Evolutionary conservation across 495 filamentous ascomycete genomes (phyloP).

Genomic region (Aspergillus ostianus): DNA sequence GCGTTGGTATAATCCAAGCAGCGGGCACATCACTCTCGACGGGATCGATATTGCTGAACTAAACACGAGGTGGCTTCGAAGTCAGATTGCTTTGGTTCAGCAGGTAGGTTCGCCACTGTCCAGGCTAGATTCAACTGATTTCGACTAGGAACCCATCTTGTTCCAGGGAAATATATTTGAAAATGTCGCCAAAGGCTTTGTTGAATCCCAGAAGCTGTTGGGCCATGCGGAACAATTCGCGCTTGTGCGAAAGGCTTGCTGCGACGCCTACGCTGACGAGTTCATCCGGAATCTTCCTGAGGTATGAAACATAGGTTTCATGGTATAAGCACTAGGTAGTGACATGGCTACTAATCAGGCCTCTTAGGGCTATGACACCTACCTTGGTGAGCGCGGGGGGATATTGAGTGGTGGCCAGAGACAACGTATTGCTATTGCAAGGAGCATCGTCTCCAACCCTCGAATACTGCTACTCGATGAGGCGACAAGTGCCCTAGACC

Average conservation of each 20-base stretch:
- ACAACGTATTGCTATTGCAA: constrained; percentile 61
- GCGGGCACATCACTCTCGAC: constrained; percentile 41
- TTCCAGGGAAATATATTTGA: constrained; percentile 63
- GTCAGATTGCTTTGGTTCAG: constrained; percentile 54
- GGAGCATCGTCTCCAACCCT: constrained; percentile 73
- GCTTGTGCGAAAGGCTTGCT: constrained; percentile 17
- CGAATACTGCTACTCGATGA: constrained; percentile 66
- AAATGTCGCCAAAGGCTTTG: constrained; percentile 57
- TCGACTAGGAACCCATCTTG: constrained; percentile 61
- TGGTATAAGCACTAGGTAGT: too few species aligned
- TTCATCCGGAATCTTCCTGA: constrained; percentile 25
- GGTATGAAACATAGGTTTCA: constrained; percentile 23
- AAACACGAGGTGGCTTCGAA: constrained; percentile 50
- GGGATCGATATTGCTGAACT: constrained; percentile 46
- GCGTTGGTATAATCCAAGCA: constrained; percentile 47
- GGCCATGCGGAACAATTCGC: constrained; percentile 23
- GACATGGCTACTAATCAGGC: too few species aligned
- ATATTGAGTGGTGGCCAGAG: constrained; percentile 43
- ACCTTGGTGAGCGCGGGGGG: constrained; percentile 21
- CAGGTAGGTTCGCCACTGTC: too few species aligned
- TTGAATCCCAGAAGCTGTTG: constrained; percentile 1
- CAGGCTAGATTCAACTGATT: too few species aligned
- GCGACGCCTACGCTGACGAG: constrained; percentile 16
- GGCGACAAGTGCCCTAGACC: constrained; percentile 43
- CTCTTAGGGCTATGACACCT: too few species aligned